phyloP scores from a whole-genome alignment of 2,329 filamentous ascomycete genomes.

The Alternaria ventricosa region DNA sequence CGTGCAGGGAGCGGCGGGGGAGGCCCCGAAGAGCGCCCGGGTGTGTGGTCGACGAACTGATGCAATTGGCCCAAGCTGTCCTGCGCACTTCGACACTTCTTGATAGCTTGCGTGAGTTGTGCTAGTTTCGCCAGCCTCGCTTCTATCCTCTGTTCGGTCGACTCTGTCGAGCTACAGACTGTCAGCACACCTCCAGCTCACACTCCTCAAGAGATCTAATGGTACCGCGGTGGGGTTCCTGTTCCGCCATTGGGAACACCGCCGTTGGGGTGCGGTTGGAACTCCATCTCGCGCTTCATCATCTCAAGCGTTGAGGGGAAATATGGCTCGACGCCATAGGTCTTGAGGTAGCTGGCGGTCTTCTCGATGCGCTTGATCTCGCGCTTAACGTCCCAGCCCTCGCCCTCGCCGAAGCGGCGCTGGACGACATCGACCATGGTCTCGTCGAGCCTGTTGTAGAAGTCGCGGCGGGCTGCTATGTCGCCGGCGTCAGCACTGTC shows the following conservation, averaged over 20 bases:
- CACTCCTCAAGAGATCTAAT: constrained; percentile 27
- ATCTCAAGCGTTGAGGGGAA: constrained; percentile 60
- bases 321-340: constrained; percentile 61
- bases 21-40: neutral
- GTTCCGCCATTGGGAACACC: constrained; percentile 37
- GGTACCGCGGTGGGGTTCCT: constrained; percentile 46
- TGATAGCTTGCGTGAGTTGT: neutral
- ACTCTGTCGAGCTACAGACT: neutral
- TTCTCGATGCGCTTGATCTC: constrained; percentile 64
- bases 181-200: constrained; percentile 22
- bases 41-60: neutral
- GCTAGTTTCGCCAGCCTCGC: neutral
- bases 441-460: constrained; percentile 57
- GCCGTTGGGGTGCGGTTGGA: constrained; percentile 28
- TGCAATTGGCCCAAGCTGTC: neutral
- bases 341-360: constrained; percentile 59
- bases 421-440: constrained; percentile 62
- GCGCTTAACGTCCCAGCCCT: constrained; percentile 59
- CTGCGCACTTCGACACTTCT: neutral
- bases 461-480: constrained; percentile 56
- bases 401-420: constrained; percentile 58
- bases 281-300: constrained; percentile 54
- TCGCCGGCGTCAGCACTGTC: constrained; percentile 58
- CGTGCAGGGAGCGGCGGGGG: neutral
- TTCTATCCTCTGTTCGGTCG: neutral